Evolutionary conservation across 2,329 filamentous ascomycete species (phyloP).

Genomic region (Aureobasidium subglaciale): DNA sequence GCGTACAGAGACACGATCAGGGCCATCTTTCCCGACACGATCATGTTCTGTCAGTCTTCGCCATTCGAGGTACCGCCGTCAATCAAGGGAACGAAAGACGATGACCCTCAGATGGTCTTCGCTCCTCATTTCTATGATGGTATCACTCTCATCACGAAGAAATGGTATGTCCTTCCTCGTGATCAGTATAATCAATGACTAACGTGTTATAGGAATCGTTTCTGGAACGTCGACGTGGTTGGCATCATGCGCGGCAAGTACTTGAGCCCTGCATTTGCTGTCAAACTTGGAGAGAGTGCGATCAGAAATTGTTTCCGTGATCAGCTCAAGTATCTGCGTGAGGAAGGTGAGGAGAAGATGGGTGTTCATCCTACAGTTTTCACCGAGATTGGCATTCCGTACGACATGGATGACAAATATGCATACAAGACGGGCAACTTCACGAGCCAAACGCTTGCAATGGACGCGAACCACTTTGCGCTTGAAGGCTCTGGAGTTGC

Average conservation of each 20-base stretch:
- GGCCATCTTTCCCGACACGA: conserved; percentile 66
- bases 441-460: conserved; percentile 79
- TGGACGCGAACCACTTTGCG: conserved; percentile 94
- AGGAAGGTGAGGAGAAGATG: conserved; percentile 83
- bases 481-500: conserved; percentile 77
- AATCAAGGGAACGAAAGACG: conserved; percentile 80
- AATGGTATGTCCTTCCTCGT: conserved; percentile 53
- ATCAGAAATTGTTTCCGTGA: conserved; percentile 90
- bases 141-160: conserved; percentile 93
- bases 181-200: neutral
- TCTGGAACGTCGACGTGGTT: conserved; percentile 95
- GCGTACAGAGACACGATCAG: conserved; percentile 69
- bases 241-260: conserved; percentile 87
- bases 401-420: conserved; percentile 95
- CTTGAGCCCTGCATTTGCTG: conserved; percentile 78
- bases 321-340: conserved; percentile 71
- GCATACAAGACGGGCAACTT: conserved; percentile 96
- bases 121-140: conserved; percentile 96
- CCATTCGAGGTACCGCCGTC: conserved; percentile 84
- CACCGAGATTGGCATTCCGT: conserved; percentile 95
- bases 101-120: conserved; percentile 85
- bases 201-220: conserved; percentile 57
- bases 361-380: conserved; percentile 83
- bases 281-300: conserved; percentile 86
- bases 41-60: conserved; percentile 86